Conservation (phyloP, 2,329 filamentous ascomycete species). For the Colletotrichum sansevieriae region DNA sequence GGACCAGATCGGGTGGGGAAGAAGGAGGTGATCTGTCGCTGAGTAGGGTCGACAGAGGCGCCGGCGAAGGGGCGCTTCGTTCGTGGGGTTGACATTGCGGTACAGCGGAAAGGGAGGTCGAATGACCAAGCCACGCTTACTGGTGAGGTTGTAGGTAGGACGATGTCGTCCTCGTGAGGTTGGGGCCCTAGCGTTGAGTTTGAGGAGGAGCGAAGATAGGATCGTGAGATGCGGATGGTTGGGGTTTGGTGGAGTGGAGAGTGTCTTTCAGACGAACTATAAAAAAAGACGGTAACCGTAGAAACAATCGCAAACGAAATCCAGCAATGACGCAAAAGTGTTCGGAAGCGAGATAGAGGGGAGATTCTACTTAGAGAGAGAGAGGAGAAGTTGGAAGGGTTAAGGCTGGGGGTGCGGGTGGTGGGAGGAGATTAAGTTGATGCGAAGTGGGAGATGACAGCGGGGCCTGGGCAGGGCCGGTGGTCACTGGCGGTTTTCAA, state of each 20-base stretch:
- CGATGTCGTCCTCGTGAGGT: constrained; percentile 5
- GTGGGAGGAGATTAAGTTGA: constrained; percentile 28
- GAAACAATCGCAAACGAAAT: constrained; percentile 34
- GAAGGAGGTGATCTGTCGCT: constrained; percentile 75
- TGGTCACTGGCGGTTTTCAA: constrained; percentile 26
- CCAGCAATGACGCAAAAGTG: constrained; percentile 27
- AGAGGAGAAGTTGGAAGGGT: background rate
- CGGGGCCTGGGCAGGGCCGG: constrained; percentile 10
- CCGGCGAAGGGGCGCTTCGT: constrained; percentile 74
- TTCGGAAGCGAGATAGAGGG: constrained; percentile 20
- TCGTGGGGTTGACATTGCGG: constrained; percentile 64
- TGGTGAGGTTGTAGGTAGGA: background rate
- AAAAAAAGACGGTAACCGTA: constrained; percentile 19
- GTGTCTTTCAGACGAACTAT: constrained; percentile 20
- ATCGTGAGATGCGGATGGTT: constrained; percentile 16
- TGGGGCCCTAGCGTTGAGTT: constrained; percentile 16
- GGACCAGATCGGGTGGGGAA: constrained; percentile 55
- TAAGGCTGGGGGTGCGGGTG: constrained; percentile 6
- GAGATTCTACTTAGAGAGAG: background rate
- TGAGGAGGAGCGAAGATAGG: background rate
- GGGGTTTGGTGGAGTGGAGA: constrained; percentile 42
- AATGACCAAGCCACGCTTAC: constrained; percentile 17
- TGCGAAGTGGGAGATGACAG: constrained; percentile 6
- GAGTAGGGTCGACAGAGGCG: constrained; percentile 67
- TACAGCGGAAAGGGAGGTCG: constrained; percentile 14